Evolutionary conservation across 202 grass and related monocot genomes (phyloP).

Genomic region (Elaeis oleifera): DNA sequence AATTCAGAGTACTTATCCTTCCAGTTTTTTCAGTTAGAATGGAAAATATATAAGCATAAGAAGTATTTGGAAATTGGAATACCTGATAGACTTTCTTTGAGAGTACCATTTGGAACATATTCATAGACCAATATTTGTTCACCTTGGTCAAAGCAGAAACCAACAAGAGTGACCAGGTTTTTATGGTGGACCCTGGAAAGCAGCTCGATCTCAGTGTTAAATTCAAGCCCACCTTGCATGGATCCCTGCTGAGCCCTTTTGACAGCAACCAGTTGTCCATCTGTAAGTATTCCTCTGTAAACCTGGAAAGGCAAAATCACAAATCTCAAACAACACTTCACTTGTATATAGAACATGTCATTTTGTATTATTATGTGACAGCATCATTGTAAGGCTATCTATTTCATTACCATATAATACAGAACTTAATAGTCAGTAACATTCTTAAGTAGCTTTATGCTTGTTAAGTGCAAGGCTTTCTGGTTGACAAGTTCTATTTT

Average conservation of each 20-base stretch:
- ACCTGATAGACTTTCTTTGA: slow-evolving; percentile 73
- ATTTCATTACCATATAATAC: no score
- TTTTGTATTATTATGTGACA: no score
- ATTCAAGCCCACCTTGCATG: slow-evolving; percentile 53
- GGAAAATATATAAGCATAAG: background rate
- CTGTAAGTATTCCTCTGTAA: slow-evolving; percentile 44
- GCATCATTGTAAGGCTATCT: no score
- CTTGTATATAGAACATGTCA: no score
- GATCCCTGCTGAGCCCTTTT: slow-evolving; percentile 57
- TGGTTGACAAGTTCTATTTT: no score
- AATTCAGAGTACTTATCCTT: background rate
- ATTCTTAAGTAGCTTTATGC: no score
- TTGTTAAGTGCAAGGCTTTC: no score
- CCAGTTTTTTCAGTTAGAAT: background rate
- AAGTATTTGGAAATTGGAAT: background rate
- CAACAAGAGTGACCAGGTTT: slow-evolving; percentile 63
- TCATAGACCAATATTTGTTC: slow-evolving; percentile 81
- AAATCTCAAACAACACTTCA: background rate
- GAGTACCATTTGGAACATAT: slow-evolving; percentile 59
- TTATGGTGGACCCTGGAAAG: slow-evolving; percentile 73
- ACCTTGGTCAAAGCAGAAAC: slow-evolving; percentile 64
- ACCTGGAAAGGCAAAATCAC: slow-evolving; percentile 32
- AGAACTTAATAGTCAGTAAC: no score
- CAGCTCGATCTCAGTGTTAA: slow-evolving; percentile 66
- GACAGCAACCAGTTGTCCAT: slow-evolving; percentile 60